phyloP scores from a whole-genome alignment of 2,329 filamentous ascomycete species.

The Stagonosporopsis chrysanthemi region DNA sequence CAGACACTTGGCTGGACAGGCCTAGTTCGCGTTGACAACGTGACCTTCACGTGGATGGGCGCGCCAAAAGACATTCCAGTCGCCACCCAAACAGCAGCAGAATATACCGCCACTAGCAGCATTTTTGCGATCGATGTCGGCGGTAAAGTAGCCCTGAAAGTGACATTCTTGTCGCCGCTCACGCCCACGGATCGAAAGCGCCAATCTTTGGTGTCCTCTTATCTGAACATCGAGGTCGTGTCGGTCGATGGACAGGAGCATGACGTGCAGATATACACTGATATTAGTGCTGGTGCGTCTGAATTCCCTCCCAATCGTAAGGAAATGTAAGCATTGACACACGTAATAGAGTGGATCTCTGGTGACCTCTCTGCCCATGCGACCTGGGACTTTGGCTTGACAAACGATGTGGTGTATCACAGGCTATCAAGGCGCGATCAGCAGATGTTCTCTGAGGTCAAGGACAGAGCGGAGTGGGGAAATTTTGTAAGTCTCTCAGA shows the following conservation, averaged over 20 bases:
- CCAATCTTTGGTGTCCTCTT: conserved; percentile 80
- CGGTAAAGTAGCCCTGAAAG: conserved; percentile 61
- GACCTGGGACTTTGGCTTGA: conserved; percentile 82
- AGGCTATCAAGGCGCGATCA: conserved; percentile 66
- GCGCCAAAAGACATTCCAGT: conserved; percentile 73
- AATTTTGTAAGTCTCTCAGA: conserved; percentile 75
- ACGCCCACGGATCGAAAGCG: conserved; percentile 81
- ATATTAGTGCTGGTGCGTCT: conserved; percentile 70
- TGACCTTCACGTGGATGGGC: conserved; percentile 65
- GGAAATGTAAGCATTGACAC: conserved; percentile 21
- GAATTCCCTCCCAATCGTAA: not conserved
- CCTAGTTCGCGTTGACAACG: conserved; percentile 66
- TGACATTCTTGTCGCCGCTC: conserved; percentile 78
- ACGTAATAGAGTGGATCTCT: conserved; percentile 71
- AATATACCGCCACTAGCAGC: conserved; percentile 55
- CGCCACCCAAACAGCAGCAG: conserved; percentile 71
- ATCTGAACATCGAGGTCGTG: conserved; percentile 73
- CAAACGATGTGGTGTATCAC: conserved; percentile 72
- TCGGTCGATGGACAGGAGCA: conserved; percentile 64
- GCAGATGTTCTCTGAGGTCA: conserved; percentile 73
- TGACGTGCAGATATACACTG: conserved; percentile 71
- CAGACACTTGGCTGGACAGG: conserved; percentile 68
- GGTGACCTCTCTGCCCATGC: conserved; percentile 64
- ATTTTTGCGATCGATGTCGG: conserved; percentile 54
- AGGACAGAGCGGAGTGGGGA: conserved; percentile 84